Base-by-base conservation (phyloP, 139 green algal genomes). In the Edaphochlamys debaryana region DNA sequence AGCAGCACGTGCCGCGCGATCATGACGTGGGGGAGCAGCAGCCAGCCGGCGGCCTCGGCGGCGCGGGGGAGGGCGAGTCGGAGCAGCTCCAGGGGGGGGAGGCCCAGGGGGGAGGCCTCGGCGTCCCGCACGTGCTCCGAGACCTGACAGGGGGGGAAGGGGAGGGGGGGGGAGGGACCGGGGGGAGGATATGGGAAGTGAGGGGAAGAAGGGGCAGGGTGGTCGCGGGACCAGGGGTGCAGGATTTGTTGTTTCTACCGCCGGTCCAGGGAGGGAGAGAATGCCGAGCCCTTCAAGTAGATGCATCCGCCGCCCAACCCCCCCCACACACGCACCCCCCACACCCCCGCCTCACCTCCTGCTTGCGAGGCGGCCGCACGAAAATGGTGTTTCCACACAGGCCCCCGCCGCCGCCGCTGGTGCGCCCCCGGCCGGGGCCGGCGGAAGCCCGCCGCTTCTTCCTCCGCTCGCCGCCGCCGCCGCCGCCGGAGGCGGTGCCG, bases 71-170 rank as follows among this genome's bases (percentile, higher is more conserved):
- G 56, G 34, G 19, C 27, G 17, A 4, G 11, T 0, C 73, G 73
- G 37, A 80, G 54, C 56, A 80, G 73, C 56, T 69, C 27, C 37
- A 19, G 37, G 8, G 37, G 56, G 1, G 13, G 6, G 29, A 80
- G 73, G 9, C 54, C 73, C 73, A 69, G 56, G 2, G 73, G 73
- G 27, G 27, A 54, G 37, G 73, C 73, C 56, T 80, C 73, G 56
- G 3, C 5, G 20, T 69, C 73, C 20, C 73, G 73, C 22, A 80
- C 29, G 56, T 80, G 73, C 56, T 80, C 73, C 56, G 73, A 69
- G 34, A 80, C 56, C 73, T 80, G 52, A 2, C 27, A 13, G 8
- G 2, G 29, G 8, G 60, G 30, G 30, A 6, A 2, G 60, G 30
- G 30, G 29, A 2, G 29, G 8, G 29, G 27, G 29, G 38, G 29